A percentile compares a stretch with the other conserved stretches of the same genome.
Evolutionary conservation across 176 grass and related monocot genomes (phyloP).

Genomic region (Microstegium vimineum): DNA sequence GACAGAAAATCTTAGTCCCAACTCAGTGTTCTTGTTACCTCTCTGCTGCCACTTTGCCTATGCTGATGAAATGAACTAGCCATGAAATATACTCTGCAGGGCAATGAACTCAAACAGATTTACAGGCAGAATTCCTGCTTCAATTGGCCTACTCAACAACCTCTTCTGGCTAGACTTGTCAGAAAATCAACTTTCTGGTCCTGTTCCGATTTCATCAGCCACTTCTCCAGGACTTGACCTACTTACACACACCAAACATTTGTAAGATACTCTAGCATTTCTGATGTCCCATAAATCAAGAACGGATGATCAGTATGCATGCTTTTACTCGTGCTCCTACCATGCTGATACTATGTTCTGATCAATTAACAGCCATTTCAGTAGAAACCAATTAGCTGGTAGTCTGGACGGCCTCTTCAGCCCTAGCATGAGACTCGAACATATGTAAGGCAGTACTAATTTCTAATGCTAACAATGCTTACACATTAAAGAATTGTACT

Average conservation of each 20-base stretch:
- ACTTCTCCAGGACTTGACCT: slow-evolving; percentile 39
- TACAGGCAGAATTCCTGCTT: slow-evolving; percentile 44
- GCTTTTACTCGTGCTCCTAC: not conserved
- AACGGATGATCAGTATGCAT: not conserved
- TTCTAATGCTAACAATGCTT: not conserved
- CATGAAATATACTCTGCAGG: slow-evolving; percentile 29
- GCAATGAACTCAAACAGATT: slow-evolving; percentile 46
- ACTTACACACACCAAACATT: slow-evolving; percentile 34
- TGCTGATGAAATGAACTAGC: not conserved
- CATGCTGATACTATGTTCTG: not conserved
- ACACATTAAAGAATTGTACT: not conserved
- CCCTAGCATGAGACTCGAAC: slow-evolving; percentile 36
- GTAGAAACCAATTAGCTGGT: slow-evolving; percentile 37
- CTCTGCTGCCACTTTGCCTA: slow-evolving; percentile 3
- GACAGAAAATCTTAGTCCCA: not conserved
- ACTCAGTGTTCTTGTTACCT: not conserved
- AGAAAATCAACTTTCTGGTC: slow-evolving; percentile 41
- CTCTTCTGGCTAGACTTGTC: slow-evolving; percentile 44
- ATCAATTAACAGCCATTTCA: slow-evolving; percentile 49
- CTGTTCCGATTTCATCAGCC: slow-evolving; percentile 39
- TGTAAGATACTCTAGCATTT: slow-evolving; percentile 30
- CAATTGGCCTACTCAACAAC: slow-evolving; percentile 39
- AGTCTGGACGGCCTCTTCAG: slow-evolving; percentile 36
- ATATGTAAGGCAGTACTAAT: slow-evolving; percentile 39
- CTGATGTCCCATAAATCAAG: not conserved